Evolutionary conservation across 352 stramenopile species (phyloP), one percentile per base, ranked within the genome.

Genomic region (Phytophthora pisi): DNA sequence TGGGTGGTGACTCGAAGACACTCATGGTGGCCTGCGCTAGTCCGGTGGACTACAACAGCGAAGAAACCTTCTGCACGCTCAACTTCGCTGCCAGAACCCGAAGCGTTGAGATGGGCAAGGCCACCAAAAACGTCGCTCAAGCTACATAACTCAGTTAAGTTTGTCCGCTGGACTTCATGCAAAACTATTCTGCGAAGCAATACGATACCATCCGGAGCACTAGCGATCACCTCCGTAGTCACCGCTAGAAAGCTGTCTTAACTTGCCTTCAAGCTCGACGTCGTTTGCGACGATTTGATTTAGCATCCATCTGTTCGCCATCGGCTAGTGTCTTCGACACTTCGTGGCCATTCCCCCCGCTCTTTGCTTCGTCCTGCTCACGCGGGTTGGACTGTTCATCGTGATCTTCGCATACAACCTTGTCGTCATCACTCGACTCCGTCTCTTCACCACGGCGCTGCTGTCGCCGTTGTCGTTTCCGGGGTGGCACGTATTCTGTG

Each of bases 21-120:
- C 81, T 98, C 53, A 98, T 98, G 91, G 91, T 98, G 54, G 91
- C 93, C 2, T 96, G 88, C 54, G 85, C 85, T 11, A 95, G 87
- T 63, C 92, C 93, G 0, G 88, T 94, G 4, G 87, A 96, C 61
- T 97, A 98, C 73, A 98, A 98, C 72, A 86, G 81, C 26, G 87
- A 94, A 57, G 94, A 98, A 62, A 96, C 91, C 1, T 94, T 97
- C 53, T 98, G 93, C 80, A 97, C 91, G 43, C 85, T 98, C 53
- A 97, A 97, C 81, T 98, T 98, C 64, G 94, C 93, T 11, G 76
- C 86, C 3, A 85, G 80, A 57, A 89, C 81, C 16, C 76, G 93
- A 38, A 96, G 87, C 43, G 90, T 98, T 47, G 89, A 97, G 69
- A 96, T 98, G 78, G 91, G 91, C 43, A 91, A 93, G 64, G 91